phyloP scores from a whole-genome alignment of 768 basidiomycete genomes.

The Pisolithus albus region DNA sequence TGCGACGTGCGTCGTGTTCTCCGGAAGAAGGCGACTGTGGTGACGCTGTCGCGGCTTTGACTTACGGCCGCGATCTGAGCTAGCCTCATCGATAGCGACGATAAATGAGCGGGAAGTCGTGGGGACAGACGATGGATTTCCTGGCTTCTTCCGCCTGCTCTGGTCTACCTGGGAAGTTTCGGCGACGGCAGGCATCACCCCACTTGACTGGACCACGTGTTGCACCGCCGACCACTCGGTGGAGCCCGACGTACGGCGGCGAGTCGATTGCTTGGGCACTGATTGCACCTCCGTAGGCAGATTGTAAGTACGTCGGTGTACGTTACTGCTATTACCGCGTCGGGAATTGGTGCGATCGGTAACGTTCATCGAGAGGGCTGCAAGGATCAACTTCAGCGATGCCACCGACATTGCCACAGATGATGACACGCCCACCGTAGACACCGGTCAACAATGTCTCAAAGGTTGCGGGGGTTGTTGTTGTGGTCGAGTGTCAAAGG shows the following conservation, averaged over 20 bases:
- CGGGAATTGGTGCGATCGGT: background rate
- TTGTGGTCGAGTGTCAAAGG: no score
- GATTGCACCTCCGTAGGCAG: background rate
- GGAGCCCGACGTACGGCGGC: slow-evolving; percentile 31
- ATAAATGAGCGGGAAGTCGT: slow-evolving; percentile 20
- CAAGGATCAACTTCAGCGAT: background rate
- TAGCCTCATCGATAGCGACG: slow-evolving; percentile 21
- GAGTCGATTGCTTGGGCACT: slow-evolving; percentile 5
- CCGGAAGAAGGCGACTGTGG: slow-evolving; percentile 18
- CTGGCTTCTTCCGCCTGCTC: slow-evolving; percentile 27
- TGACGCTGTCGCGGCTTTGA: slow-evolving; percentile 22
- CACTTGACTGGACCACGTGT: slow-evolving; percentile 7
- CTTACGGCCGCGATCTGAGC: slow-evolving; percentile 28
- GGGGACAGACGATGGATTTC: slow-evolving; percentile 9
- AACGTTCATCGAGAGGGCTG: background rate
- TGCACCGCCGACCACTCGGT: slow-evolving; percentile 23
- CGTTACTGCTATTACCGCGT: slow-evolving; percentile 18
- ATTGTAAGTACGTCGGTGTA: slow-evolving; percentile 15
- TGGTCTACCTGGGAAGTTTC: slow-evolving; percentile 18
- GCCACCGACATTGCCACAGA: background rate
- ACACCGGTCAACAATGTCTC: background rate
- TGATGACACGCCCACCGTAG: background rate
- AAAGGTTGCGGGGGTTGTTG: no score
- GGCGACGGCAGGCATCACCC: slow-evolving; percentile 8
- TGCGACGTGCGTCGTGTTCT: slow-evolving; percentile 11